Base-by-base conservation (phyloP, 1,139 yeast species). In the Debaryomycetaceae sp. region DNA sequence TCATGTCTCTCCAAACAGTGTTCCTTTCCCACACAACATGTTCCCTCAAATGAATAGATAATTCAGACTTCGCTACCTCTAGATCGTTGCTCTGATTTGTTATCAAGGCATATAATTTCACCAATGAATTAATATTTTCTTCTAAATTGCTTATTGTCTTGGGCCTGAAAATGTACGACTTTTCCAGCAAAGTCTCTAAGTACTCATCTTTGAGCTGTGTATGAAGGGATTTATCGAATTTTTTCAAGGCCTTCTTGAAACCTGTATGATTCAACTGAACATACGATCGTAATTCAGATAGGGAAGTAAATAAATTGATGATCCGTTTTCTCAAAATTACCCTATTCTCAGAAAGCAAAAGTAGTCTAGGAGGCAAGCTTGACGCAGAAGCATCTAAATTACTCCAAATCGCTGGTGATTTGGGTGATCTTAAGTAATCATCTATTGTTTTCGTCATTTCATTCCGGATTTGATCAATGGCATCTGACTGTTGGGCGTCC, bases 1-100 rank as follows among this genome's bases (percentile, higher is more conserved):
- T 83, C 87, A 91, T 83, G 53, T 81, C 87, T 53, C 82, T 76
- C 87, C 87, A 82, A 5, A 81, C 81, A 0, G 86, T 81, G 46
- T 81, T 79, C 61, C 87, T 70, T 57, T 82, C 87, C 84, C 87
- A 83, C 7, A 83, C 87, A 38, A 83, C 83, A 53, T 81, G 87
- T 47, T 83, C 88, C 54, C 86, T 74, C 44, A 83, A 64, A 51
- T 76, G 81, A 4, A 83, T 73, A 38, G 81, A 78, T 47, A 83
- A 65, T 49, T 78, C 83, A 9, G 65, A 53, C 45, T 61, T 67
- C 5, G 79, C 72, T 14, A 65, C 50, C 41, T 72, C 77, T 33
- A 70, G 56, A 49, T 68, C 73, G 33, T 58, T 56, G 1, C 64
- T 55, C 42, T 70, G 75, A 47, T 66, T 70, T 48, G 75, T 70